A percentile compares a stretch with the other conserved stretches of the same genome.
These are phyloP conservation scores for Holtermannia corniformis DNA, from an alignment of 768 basidiomycete species.

Conservation along the genomic window DNA sequence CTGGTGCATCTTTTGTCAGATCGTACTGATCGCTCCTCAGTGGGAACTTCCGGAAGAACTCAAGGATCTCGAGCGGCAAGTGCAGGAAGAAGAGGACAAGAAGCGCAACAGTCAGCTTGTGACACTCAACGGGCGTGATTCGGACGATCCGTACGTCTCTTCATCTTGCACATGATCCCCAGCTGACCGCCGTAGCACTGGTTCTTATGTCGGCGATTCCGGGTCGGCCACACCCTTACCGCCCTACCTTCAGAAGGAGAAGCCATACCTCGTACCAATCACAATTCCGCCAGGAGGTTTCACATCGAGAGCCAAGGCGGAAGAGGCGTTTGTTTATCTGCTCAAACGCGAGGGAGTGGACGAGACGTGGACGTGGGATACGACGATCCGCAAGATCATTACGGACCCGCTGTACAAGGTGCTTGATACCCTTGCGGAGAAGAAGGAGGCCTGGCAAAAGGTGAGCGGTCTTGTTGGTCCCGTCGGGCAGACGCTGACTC, in stretches of 20 bases:
- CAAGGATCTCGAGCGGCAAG: slow-evolving; percentile 67
- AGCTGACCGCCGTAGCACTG: not conserved
- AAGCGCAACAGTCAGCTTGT: slow-evolving; percentile 9
- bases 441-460: slow-evolving; percentile 89
- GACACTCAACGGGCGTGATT: slow-evolving; percentile 1
- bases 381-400: slow-evolving; percentile 95
- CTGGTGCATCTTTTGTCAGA: not conserved
- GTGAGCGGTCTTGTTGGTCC: slow-evolving; percentile 44
- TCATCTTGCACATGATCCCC: not conserved
- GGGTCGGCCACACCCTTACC: not conserved
- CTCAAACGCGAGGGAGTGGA: slow-evolving; percentile 82
- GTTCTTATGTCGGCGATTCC: slow-evolving; percentile 5
- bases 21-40: slow-evolving; percentile 43
- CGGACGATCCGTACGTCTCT: no score
- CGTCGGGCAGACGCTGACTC: not conserved
- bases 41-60: slow-evolving; percentile 98
- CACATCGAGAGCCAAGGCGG: slow-evolving; percentile 73
- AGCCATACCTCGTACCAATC: slow-evolving; percentile 66
- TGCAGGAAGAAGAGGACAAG: slow-evolving; percentile 46
- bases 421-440: slow-evolving; percentile 83
- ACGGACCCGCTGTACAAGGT: slow-evolving; percentile 96
- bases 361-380: slow-evolving; percentile 93
- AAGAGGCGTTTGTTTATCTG: slow-evolving; percentile 86
- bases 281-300: slow-evolving; percentile 89
- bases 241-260: slow-evolving; percentile 35